phyloP scores from a whole-genome alignment of 73 alveolate genomes.

The Paramecium octaurelia region DNA sequence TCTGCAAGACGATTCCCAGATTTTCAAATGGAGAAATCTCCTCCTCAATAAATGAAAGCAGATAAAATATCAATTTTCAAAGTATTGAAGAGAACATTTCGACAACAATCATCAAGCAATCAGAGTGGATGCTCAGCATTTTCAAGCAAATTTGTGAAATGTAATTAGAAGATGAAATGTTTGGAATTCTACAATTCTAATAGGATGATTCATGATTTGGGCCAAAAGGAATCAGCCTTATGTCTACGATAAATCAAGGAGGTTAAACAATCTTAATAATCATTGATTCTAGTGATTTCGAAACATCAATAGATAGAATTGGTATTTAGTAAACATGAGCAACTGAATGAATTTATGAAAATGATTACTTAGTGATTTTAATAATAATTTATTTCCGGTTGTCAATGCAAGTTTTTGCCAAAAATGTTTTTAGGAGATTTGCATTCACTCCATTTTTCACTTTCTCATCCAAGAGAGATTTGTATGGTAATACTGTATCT shows the following conservation, averaged over 20 bases:
- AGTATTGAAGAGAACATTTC: neutral
- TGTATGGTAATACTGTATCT: neutral
- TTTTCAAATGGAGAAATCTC: neutral
- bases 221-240: neutral
- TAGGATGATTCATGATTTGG: neutral
- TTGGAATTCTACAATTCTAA: neutral
- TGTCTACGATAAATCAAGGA: neutral
- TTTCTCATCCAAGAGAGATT: slow-evolving; percentile 15
- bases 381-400: slow-evolving; percentile 8
- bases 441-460: neutral
- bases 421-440: neutral
- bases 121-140: neutral
- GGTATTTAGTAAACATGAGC: neutral
- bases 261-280: neutral
- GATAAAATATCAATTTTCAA: neutral
- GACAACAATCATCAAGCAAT: neutral
- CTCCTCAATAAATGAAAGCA: neutral
- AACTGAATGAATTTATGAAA: neutral
- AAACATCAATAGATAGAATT: neutral
- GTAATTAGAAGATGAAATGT: neutral
- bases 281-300: neutral
- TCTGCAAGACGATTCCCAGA: neutral
- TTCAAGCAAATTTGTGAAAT: neutral
- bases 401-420: neutral
- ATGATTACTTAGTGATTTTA: neutral